Percentiles rank a stretch among this genome's conserved stretches.
These are phyloP conservation scores for Rhizopus microsporus DNA, from an alignment of 371 early-diverging fungal genomes.

Conservation along the genomic window DNA sequence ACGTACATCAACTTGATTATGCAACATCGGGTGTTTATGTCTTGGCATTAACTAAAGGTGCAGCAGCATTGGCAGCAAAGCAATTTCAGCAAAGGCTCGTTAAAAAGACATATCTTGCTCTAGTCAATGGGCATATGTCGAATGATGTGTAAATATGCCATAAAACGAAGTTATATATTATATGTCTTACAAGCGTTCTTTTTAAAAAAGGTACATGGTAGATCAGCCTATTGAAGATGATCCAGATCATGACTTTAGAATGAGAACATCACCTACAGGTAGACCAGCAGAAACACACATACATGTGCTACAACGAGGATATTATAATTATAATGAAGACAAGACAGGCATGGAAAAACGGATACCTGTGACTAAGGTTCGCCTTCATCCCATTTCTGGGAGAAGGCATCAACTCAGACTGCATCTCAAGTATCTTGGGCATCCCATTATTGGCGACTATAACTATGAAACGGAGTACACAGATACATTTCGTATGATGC, in stretches of 20 bases:
- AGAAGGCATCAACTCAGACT: slow-evolving; percentile 74
- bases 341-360: slow-evolving; percentile 15
- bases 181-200: background rate
- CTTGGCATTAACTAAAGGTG: slow-evolving; percentile 37
- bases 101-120: slow-evolving; percentile 46
- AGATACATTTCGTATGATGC: slow-evolving; percentile 48
- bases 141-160: slow-evolving; percentile 27
- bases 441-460: slow-evolving; percentile 67
- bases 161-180: background rate
- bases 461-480: slow-evolving; percentile 47
- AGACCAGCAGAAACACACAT: slow-evolving; percentile 39
- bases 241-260: slow-evolving; percentile 36
- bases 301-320: slow-evolving; percentile 29
- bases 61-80: slow-evolving; percentile 33
- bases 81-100: slow-evolving; percentile 42
- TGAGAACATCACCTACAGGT: slow-evolving; percentile 32
- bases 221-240: slow-evolving; percentile 45
- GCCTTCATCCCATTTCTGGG: slow-evolving; percentile 61
- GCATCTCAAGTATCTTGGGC: slow-evolving; percentile 60
- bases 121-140: slow-evolving; percentile 42
- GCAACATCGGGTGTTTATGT: slow-evolving; percentile 46
- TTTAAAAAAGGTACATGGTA: slow-evolving; percentile 11
- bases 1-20: slow-evolving; percentile 47
- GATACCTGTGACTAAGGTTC: slow-evolving; percentile 34
- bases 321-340: slow-evolving; percentile 27